Evolutionary conservation across 345 rosid species (phyloP).

Genomic region (Eucalyptus erythrocorys): DNA sequence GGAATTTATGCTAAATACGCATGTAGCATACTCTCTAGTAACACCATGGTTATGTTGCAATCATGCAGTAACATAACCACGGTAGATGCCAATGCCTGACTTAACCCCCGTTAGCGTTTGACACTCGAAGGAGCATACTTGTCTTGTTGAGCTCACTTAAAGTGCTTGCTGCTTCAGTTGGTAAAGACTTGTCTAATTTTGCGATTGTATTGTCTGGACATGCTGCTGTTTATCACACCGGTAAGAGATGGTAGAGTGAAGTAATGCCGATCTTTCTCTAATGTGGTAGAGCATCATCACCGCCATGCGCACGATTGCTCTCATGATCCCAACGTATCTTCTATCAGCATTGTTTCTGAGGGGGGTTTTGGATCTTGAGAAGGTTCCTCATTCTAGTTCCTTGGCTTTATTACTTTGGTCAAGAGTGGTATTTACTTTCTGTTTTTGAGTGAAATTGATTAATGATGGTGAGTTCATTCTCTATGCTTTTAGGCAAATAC

Average conservation of each 20-base stretch:
- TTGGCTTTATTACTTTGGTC: background rate
- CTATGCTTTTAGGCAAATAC: constrained; percentile 51
- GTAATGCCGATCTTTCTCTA: background rate
- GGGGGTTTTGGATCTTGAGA: constrained; percentile 92
- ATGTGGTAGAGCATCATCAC: constrained; percentile 54
- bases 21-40: background rate
- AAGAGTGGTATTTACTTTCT: background rate
- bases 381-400: constrained; percentile 21
- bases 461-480: background rate
- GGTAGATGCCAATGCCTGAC: too few relatives aligned
- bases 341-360: constrained; percentile 82
- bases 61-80: background rate
- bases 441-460: background rate
- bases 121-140: too few relatives aligned
- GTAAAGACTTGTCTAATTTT: too few relatives aligned
- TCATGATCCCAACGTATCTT: constrained; percentile 90
- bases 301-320: constrained; percentile 76
- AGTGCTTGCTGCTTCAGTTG: too few relatives aligned
- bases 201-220: too few relatives aligned
- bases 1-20: background rate
- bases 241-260: too few relatives aligned
- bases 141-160: too few relatives aligned
- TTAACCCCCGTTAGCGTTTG: too few relatives aligned
- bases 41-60: background rate
- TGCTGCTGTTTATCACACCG: background rate